Evolutionary conservation across 2,329 filamentous ascomycete species (phyloP), one percentile per base, ranked within the genome.

Genomic region (Cordyceps cicadae): DNA sequence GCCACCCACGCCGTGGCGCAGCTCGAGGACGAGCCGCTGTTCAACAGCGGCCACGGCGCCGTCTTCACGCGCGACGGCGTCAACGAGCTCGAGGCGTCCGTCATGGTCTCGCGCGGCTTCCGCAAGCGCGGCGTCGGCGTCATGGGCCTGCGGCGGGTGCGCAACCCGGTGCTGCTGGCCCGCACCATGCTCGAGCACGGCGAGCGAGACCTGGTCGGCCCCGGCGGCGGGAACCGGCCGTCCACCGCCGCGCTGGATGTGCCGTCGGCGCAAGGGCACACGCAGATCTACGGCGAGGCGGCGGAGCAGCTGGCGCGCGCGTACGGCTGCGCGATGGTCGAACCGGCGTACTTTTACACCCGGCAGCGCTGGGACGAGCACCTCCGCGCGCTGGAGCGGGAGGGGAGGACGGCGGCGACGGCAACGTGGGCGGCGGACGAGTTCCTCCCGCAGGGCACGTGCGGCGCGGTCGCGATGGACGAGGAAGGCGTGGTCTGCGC

Each of bases 31-130:
- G 84, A 92, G 68, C 81, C 87, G 2, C 82, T 95, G 5, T 96
- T 94, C 81, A 96, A 96, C 75, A 86, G 86, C 61, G 91, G 86
- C 8, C 87, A 86, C 67, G 92, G 92, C 58, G 89, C 91, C 55
- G 91, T 96, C 21, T 96, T 95, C 73, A 96, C 90, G 0, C 84
- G 87, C 55, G 86, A 88, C 65, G 92, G 92, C 19, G 82, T 86
- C 64, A 92, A 92, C 71, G 89, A 96, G 75, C 85, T 96, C 63
- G 92, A 96, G 74, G 89, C 90, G 1, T 89, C 86, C 9, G 83
- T 96, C 56, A 96, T 96, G 91, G 88, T 95, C 0, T 89, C 87
- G 2, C 80, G 80, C 32, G 88, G 87, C 0, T 78, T 79, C 61
- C 81, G 84, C 46, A 96, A 96, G 77, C 83, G 90, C 41, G 90